These are phyloP conservation scores for Asterochloris erici DNA, from an alignment of 139 green algal species.

Conservation along the genomic window DNA sequence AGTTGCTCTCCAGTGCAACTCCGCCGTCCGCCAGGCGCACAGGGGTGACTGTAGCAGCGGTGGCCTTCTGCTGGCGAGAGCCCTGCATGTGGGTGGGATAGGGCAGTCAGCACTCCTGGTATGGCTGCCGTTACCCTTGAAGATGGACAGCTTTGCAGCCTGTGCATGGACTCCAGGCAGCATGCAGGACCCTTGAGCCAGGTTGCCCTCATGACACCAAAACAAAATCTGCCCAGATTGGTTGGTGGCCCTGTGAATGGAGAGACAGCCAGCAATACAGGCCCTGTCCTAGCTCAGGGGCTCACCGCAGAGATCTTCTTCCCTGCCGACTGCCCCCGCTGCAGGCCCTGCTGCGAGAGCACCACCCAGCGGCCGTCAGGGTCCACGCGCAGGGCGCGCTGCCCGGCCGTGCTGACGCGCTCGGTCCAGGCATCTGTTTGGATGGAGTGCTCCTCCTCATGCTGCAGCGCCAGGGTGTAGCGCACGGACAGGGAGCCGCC, in stretches of 20 bases:
- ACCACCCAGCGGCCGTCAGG: conserved; percentile 6
- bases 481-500: conserved; percentile 1
- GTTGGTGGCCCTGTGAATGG: too few relatives aligned
- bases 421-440: conserved; percentile 25
- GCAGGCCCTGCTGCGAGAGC: conserved; percentile 4
- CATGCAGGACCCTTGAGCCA: too few relatives aligned
- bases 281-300: too few relatives aligned
- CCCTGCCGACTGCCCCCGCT: neutral
- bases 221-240: too few relatives aligned
- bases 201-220: too few relatives aligned
- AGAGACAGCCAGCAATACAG: too few relatives aligned
- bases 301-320: conserved; percentile 18
- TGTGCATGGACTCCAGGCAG: too few relatives aligned
- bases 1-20: conserved; percentile 55
- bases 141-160: neutral
- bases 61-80: neutral
- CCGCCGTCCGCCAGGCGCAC: conserved; percentile 26
- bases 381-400: conserved; percentile 36
- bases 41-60: neutral
- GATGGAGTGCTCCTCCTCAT: conserved; percentile 8
- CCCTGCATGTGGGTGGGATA: too few relatives aligned
- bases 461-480: conserved; percentile 25
- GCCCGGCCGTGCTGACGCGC: conserved; percentile 24
- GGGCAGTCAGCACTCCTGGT: too few relatives aligned
- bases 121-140: too few relatives aligned